Base-by-base conservation (phyloP, 2,329 filamentous ascomycete species). In the Rutstroemia sp. region DNA sequence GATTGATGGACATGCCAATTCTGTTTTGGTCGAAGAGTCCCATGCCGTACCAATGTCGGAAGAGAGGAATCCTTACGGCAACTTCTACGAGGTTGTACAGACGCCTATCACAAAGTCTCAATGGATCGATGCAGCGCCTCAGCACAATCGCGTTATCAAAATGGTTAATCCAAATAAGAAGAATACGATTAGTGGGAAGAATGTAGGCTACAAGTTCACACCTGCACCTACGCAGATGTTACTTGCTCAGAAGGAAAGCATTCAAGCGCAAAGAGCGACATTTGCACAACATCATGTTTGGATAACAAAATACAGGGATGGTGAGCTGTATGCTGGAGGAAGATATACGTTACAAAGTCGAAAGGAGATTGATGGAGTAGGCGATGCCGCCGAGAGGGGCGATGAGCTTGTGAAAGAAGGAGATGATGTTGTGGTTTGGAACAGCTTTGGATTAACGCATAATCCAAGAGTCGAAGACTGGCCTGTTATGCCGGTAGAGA, bases 231-330 rank as follows among this genome's bases (percentile, higher is more conserved):
- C 92, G 0, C 88, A 92, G 0, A 73, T 78, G 0, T 73, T 96
- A n/a, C 74, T 96, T 9, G 90, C 92, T 1, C 92, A 90, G 73
- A 81, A 86, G 57, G 86, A 85, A 6, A 84, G 87, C 1, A 71
- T 95, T n/a, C 90, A 95, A 6, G 95, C 89, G 87, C 95, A 95
- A 73, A 80, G 92, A 19, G 92, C 91, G 1, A 89, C 87, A 0
- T 96, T 96, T 65, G 89, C 92, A 0, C 76, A 90, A 38, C 89
- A 96, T 68, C 87, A 91, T 3, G 84, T 96, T 1, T 88, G 94
- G 68, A 91, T 96, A 9, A 96, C 92, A 0, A 89, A 86, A 65
- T 95, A 89, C 89, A 80, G 76, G 81, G 69, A 71, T 48, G 61
- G 66, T 4, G 69, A 71, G 49, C 58, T 71, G 8, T 70, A 57